Base-by-base conservation (phyloP, 2,329 filamentous ascomycete genomes). In the Geosmithia putterillii region DNA sequence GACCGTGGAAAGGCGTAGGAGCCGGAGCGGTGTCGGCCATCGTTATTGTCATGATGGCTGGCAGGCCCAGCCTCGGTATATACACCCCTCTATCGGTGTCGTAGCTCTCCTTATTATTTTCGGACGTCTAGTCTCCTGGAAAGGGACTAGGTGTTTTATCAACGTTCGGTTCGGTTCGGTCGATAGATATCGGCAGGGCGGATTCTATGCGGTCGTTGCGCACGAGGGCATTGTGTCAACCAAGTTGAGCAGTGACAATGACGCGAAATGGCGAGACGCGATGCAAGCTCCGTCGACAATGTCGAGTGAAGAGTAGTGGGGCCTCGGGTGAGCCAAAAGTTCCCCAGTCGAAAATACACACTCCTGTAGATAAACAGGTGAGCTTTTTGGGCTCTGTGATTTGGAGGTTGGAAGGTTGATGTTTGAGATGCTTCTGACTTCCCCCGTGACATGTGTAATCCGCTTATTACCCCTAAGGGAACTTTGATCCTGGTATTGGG, bases 1-100 rank as follows among this genome's bases (percentile, higher is more conserved):
- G 44, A 42, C 46, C 39, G 42, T 44, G 18, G n/a, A 40, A 41
- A 39, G 22, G 47, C 48, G 38, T 45, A 48, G 35, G 42, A 19
- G 38, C 23, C 9, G 17, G 9, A 21, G 23, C n/a, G 22, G 18
- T 8, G 25, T 42, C 32, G 40, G 32, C 14, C 40, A 42, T 42
- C 10, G 22, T 32, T 17, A 18, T 32, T 17, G 22, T 12, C 19
- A 18, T 28, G 39, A 32, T 25, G 39, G 21, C 22, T 18, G 22
- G 20, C 17, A 17, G 17, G 37, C 37, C 37, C 37, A 38, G 37
- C 37, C 37, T 38, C 37, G 37, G 37, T 19, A 10, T 21, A 19
- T 38, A 38, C 12, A 19, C 37, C 17, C 18, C 4, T 21, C 8
- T 17, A 2, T 19, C 37, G 14, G 37, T 2, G n/a, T 7, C 19